phyloP scores from a whole-genome alignment of 2,329 filamentous ascomycete genomes.

The Sporothrix curviconia region DNA sequence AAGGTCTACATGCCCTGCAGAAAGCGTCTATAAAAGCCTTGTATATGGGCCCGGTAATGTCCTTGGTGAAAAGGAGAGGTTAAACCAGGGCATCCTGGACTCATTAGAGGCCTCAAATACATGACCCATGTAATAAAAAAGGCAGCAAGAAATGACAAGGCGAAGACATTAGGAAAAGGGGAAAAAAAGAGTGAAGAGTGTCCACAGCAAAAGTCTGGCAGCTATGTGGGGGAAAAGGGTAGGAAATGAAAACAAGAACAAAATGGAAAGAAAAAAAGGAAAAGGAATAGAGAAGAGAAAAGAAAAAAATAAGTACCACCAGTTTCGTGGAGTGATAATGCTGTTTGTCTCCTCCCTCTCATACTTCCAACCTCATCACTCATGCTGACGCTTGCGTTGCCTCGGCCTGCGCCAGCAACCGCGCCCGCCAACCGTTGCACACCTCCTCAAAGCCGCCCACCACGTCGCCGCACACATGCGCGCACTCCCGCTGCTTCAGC shows the following conservation, averaged over 20 bases:
- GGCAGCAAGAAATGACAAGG: neutral
- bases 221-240: too few species aligned
- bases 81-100: too few species aligned
- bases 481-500: conserved; percentile 71
- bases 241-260: too few species aligned
- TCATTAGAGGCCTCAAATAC: too few species aligned
- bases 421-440: conserved; percentile 75
- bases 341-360: neutral
- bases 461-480: conserved; percentile 76
- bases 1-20: neutral
- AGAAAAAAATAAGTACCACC: neutral
- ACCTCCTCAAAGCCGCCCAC: conserved; percentile 88
- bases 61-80: too few species aligned
- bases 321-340: neutral
- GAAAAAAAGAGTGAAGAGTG: neutral
- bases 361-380: neutral
- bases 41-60: neutral
- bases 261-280: neutral
- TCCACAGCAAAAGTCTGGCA: too few species aligned
- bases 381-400: conserved; percentile 33
- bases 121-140: neutral
- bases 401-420: conserved; percentile 61
- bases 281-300: neutral
- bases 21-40: neutral
- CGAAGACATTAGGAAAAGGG: neutral